Evolutionary conservation across 768 basidiomycete species (phyloP).

Genomic region (Solioccasus polychromus): DNA sequence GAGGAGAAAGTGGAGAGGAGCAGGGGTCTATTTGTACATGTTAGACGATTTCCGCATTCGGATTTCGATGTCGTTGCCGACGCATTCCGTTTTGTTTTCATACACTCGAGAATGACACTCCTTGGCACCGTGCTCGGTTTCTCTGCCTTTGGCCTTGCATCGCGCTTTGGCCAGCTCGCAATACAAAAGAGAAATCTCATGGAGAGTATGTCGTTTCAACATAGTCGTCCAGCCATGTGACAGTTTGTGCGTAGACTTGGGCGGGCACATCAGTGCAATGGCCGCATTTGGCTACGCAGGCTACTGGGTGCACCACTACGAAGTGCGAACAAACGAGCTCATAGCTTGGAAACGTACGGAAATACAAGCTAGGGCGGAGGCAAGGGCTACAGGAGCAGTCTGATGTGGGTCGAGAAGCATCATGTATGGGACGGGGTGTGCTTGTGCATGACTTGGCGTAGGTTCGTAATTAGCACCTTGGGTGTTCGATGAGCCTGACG

Average conservation of each 20-base stretch:
- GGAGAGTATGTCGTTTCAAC: slow-evolving; percentile 65
- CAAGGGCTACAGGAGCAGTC: slow-evolving; percentile 17
- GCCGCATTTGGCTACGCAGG: slow-evolving; percentile 68
- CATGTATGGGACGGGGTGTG: background rate
- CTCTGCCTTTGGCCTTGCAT: slow-evolving; percentile 78
- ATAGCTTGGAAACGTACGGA: slow-evolving; percentile 62
- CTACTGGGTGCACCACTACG: slow-evolving; percentile 73
- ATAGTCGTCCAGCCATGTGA: background rate
- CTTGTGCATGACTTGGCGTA: slow-evolving; percentile 9
- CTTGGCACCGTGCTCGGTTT: slow-evolving; percentile 72
- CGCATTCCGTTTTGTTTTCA: slow-evolving; percentile 7
- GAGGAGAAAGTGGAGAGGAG: background rate
- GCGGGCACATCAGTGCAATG: slow-evolving; percentile 68
- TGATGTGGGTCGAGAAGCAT: slow-evolving; percentile 14
- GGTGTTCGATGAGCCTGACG: slow-evolving; percentile 6
- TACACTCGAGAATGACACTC: slow-evolving; percentile 48
- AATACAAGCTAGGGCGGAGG: slow-evolving; percentile 46
- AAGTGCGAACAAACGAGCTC: slow-evolving; percentile 56
- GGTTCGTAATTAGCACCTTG: slow-evolving; percentile 18
- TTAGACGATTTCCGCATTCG: slow-evolving; percentile 18
- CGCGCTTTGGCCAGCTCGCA: slow-evolving; percentile 82
- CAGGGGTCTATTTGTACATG: slow-evolving; percentile 25
- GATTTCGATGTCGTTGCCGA: slow-evolving; percentile 4
- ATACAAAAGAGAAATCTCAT: slow-evolving; percentile 79
- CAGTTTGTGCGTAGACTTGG: slow-evolving; percentile 50